Base-by-base conservation (phyloP, 2,329 filamentous ascomycete species). In the Xylariaceae sp. region DNA sequence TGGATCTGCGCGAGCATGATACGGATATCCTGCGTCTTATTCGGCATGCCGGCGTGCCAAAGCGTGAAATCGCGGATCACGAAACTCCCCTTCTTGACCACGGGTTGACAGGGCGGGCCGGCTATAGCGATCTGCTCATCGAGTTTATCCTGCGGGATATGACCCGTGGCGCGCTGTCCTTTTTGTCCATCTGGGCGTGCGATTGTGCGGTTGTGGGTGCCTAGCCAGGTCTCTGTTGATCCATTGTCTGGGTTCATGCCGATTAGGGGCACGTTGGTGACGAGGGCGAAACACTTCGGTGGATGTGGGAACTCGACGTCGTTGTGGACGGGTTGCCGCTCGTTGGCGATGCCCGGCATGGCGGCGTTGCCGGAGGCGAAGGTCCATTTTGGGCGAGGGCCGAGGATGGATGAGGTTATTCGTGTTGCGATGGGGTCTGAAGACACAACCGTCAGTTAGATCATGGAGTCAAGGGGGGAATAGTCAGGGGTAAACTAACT, bases 31-130 rank as follows among this genome's bases (percentile, higher is more conserved):
- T 76, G 69, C 0, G 78, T 80, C 50, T 70, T 66, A 64, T 87
- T 87, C 2, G 83, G 83, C 79, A 85, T 84, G 1, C 84, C 84
- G 0, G 82, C 83, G 67, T 87, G 84, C 84, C 84, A 88, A 5
- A 86, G 76, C 23, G 84, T 74, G 59, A 87, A 70, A 68, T 87
- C 84, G 2, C 85, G 76, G 45, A 88, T 68, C 39, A 86, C 75
- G 34, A 87, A 68, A 37, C 80, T 80, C 0, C 84, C 83, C 66
- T 82, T 83, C 34, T 73, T 73, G 1, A 84, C 75, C 3, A 71
- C 59, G 0, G 82, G 81, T 66, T 85, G 82, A 11, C 75, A 68
- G 0, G 81, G 81, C 3, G 77, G 75, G 1, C 63, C 64, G 3
- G 76, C 69, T 1, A 72, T 61, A 3, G 66, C 58, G 1, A 73